These are phyloP conservation scores for Penicillium capsulatum DNA, from an alignment of 2,329 filamentous ascomycete genomes.

Conservation along the genomic window DNA sequence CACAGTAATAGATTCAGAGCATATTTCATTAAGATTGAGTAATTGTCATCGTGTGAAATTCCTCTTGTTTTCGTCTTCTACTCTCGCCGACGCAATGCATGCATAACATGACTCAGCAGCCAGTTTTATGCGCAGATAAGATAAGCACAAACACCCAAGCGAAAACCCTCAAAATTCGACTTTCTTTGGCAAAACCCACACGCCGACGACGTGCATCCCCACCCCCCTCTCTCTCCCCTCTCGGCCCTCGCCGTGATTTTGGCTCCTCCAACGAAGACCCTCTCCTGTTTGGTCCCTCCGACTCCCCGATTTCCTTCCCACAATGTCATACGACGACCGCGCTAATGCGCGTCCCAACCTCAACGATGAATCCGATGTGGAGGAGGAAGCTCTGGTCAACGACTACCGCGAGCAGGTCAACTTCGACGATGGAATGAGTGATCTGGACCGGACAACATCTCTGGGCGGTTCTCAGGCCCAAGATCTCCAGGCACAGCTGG, in stretches of 20 bases:
- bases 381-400: constrained; percentile 92
- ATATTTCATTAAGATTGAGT: too few relatives aligned
- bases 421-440: constrained; percentile 80
- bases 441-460: constrained; percentile 70
- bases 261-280: constrained; percentile 16
- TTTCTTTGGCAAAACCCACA: constrained; percentile 37
- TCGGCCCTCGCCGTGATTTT: constrained; percentile 20
- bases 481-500: constrained; percentile 88
- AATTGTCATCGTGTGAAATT: too few relatives aligned
- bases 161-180: constrained; percentile 47
- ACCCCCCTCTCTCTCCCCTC: constrained; percentile 16
- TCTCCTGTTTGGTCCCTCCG: constrained; percentile 10
- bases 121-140: constrained; percentile 36
- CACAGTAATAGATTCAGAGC: too few relatives aligned
- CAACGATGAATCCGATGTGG: constrained; percentile 84
- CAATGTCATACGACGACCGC: constrained; percentile 46
- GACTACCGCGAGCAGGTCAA: constrained; percentile 96
- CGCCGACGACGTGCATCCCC: constrained; percentile 29
- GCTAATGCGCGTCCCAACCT: constrained; percentile 41
- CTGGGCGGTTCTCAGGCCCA: constrained; percentile 71
- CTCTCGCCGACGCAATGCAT: too few relatives aligned
- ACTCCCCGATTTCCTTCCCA: constrained; percentile 10
- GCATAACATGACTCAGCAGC: too few relatives aligned
- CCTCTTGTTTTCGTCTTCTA: too few relatives aligned
- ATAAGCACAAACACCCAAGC: constrained; percentile 45